A percentile compares a stretch with the other conserved stretches of the same genome.
Conservation (phyloP, 2,329 filamentous ascomycete species). For the Neofusicoccum sp. region DNA sequence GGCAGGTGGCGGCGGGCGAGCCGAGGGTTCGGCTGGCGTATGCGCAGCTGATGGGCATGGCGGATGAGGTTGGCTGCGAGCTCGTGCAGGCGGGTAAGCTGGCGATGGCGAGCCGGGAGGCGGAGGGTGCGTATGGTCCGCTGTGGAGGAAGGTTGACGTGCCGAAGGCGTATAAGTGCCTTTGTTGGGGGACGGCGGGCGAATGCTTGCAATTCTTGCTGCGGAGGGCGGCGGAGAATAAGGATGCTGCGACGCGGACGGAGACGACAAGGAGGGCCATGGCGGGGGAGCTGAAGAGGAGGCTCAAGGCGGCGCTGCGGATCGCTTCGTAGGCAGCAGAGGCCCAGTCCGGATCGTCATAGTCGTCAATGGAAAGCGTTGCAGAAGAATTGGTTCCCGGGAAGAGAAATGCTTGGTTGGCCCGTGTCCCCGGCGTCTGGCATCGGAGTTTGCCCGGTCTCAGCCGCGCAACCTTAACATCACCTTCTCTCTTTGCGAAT, state of each 20-base stretch:
- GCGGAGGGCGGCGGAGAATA: constrained; percentile 58
- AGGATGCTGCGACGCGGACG: constrained; percentile 59
- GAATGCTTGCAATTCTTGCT: constrained; percentile 79
- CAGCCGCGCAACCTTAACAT: too few species aligned
- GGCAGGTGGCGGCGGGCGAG: constrained; percentile 43
- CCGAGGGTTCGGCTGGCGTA: constrained; percentile 51
- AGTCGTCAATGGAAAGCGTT: background rate
- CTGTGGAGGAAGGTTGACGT: constrained; percentile 27
- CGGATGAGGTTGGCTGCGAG: constrained; percentile 75
- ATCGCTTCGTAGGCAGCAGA: background rate
- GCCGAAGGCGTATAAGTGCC: constrained; percentile 45
- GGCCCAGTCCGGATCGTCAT: background rate
- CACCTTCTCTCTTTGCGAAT: too few species aligned
- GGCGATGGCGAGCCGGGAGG: constrained; percentile 49
- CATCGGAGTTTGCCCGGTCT: too few species aligned
- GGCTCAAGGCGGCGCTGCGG: background rate
- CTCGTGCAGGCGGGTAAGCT: constrained; percentile 35
- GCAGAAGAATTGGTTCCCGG: too few species aligned
- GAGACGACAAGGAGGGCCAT: constrained; percentile 52
- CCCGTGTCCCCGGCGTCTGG: too few species aligned
- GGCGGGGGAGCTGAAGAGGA: constrained; percentile 44
- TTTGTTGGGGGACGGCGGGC: constrained; percentile 56
- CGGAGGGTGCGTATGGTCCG: constrained; percentile 50
- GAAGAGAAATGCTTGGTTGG: too few species aligned
- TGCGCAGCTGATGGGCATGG: constrained; percentile 91